Evolutionary conservation across 1,284 basidiomycete genomes (phyloP), one percentile per base, ranked within the genome.

Genomic region (Cystobasidium pallidum): DNA sequence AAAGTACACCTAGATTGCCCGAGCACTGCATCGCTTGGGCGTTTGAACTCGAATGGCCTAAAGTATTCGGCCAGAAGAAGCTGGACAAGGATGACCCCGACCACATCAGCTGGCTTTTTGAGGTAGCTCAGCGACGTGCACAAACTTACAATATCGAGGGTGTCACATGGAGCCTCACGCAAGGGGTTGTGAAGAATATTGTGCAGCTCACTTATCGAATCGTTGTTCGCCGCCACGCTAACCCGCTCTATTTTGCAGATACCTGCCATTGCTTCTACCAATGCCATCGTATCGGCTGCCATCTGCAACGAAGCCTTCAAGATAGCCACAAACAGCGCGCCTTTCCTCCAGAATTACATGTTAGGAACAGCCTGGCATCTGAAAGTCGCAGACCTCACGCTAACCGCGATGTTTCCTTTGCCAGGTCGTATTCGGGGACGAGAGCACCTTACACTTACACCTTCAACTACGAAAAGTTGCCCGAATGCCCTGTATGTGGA

Each of bases 21-120:
- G 96, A 99, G 81, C 96, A 99, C 80, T 99, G 96, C 80, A 98
- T 99, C 79, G 96, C 99, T 82, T 99, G 96, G 95, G 96, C 96
- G 0, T 94, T 91, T 58, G 94, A 99, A n/a, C 84, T 99, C 41
- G 94, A 99, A 82, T 99, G 96, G 96, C 95, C 95, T 3, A 87
- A 88, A 41, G 88, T 93, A 0, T 89, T 91, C 77, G 54, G 54
- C 32, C 91, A 90, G 79, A 90, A 92, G 83, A 96, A 94, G 81
- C 84, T 96, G 77, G 94, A 98, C 81, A 95, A 90, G 11, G 96
- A 99, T 80, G 89, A 98, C 79, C 93, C 95, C 0, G 94, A 98
- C 59, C 91, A 99, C 79, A 99, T 99, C 74, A 86, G 88, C 64
- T 99, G 96, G 96, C 82, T 99, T 30, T 96, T 91, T 81, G 86